phyloP scores from a whole-genome alignment of 495 filamentous ascomycete species.

The Eremomyces bilateralis region DNA sequence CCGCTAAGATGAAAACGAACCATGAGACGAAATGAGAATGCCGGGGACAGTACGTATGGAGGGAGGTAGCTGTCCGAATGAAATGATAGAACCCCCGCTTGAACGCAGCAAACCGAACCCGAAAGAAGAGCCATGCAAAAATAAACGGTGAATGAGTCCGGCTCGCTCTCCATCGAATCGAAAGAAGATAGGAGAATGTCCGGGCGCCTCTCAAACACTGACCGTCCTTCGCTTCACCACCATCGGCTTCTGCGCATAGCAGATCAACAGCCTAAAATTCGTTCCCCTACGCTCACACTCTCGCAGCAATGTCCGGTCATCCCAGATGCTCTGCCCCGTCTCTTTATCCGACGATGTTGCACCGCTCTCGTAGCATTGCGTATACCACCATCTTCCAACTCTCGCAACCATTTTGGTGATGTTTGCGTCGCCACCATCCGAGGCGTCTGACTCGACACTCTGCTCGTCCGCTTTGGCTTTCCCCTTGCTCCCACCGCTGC shows the following conservation, averaged over 20 bases:
- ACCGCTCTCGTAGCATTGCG: conserved; percentile 61
- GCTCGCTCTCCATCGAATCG: too few relatives aligned
- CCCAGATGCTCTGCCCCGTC: conserved; percentile 45
- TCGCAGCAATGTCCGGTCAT: conserved; percentile 46
- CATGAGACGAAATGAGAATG: too few relatives aligned
- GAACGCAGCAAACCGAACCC: too few relatives aligned
- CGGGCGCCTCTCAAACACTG: conserved; percentile 21
- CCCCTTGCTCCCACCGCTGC: conserved; percentile 8
- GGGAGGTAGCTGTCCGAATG: too few relatives aligned
- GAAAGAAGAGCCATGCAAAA: too few relatives aligned
- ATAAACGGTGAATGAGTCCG: too few relatives aligned
- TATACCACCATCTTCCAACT: conserved; percentile 95
- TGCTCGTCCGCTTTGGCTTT: conserved; percentile 3
- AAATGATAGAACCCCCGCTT: too few relatives aligned
- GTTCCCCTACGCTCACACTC: conserved; percentile 77
- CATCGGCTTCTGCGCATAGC: conserved; percentile 67
- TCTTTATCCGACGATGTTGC: conserved; percentile 13
- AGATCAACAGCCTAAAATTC: conserved; percentile 75
- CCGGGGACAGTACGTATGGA: too few relatives aligned
- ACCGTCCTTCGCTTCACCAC: conserved; percentile 34
- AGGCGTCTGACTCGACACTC: conserved; percentile 14
- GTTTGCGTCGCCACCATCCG: conserved; percentile 43
- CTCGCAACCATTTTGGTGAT: conserved; percentile 81
- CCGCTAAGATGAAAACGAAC: too few relatives aligned
- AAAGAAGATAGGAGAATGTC: too few relatives aligned